These are phyloP conservation scores for Hypoxylon lienhwacheense DNA, from an alignment of 495 filamentous ascomycete genomes.

Conservation along the genomic window DNA sequence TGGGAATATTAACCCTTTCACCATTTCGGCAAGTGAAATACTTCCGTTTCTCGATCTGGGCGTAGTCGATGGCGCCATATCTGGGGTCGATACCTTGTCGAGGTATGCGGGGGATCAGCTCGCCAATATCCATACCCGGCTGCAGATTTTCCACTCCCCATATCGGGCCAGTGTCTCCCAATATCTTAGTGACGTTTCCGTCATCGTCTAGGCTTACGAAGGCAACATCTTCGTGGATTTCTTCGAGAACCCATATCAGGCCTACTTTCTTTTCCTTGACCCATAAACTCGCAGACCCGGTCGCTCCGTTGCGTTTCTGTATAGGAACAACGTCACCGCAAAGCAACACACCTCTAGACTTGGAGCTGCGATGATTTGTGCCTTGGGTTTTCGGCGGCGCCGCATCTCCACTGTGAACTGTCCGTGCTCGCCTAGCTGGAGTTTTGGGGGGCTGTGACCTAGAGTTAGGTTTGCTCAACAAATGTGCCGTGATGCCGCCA, in stretches of 20 bases:
- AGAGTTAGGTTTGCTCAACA: conserved; percentile 86
- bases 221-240: conserved; percentile 93
- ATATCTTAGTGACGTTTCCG: conserved; percentile 65
- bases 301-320: conserved; percentile 87
- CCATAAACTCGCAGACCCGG: conserved; percentile 92
- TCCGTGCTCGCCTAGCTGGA: conserved; percentile 61
- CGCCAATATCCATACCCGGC: conserved; percentile 68
- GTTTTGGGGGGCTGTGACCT: conserved; percentile 53
- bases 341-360: conserved; percentile 86
- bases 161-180: conserved; percentile 71
- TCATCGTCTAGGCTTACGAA: conserved; percentile 70
- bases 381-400: conserved; percentile 56
- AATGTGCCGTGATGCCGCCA: conserved; percentile 79
- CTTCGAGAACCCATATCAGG: conserved; percentile 95
- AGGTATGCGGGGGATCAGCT: conserved; percentile 81
- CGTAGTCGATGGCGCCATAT: conserved; percentile 70
- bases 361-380: conserved; percentile 63
- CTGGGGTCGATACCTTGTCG: conserved; percentile 63
- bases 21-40: conserved; percentile 80
- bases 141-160: conserved; percentile 73
- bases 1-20: conserved; percentile 75
- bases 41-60: conserved; percentile 65
- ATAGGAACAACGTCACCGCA: conserved; percentile 98
- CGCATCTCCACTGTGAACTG: conserved; percentile 73
- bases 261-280: conserved; percentile 95